Percentiles rank a stretch among this genome's conserved stretches.
phyloP scores from a whole-genome alignment of 352 stramenopile genomes.

The Phytophthora kernoviae region DNA sequence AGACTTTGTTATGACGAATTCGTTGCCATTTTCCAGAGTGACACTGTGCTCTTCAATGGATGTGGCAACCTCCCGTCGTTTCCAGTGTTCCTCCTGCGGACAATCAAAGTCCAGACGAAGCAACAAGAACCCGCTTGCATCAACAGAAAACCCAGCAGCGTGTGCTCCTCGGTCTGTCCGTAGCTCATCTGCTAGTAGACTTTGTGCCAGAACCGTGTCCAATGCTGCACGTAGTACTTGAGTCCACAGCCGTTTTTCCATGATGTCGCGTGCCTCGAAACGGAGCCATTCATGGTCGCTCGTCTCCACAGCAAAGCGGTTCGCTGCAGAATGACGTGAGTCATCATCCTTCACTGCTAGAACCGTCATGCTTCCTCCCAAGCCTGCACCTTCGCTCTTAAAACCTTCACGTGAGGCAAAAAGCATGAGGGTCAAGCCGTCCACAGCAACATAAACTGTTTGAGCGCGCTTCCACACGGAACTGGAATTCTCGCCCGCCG shows the following conservation, averaged over 20 bases:
- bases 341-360: constrained; percentile 40
- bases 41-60: constrained; percentile 54
- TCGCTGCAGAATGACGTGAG: constrained; percentile 8
- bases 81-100: constrained; percentile 20
- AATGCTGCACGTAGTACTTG: constrained; percentile 55
- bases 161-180: constrained; percentile 2
- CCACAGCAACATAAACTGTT: constrained; percentile 50
- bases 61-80: constrained; percentile 27
- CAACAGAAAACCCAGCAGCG: neutral
- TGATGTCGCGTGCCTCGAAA: constrained; percentile 39
- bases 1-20: constrained; percentile 47
- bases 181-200: constrained; percentile 46
- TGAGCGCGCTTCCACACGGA: constrained; percentile 45
- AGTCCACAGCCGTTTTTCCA: constrained; percentile 56
- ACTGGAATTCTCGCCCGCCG: constrained; percentile 20
- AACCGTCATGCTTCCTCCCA: constrained; percentile 31
- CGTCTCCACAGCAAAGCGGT: constrained; percentile 58
- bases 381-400: constrained; percentile 37
- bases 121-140: constrained; percentile 36
- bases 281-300: constrained; percentile 54
- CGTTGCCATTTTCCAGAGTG: constrained; percentile 52
- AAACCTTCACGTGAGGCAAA: constrained; percentile 67
- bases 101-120: constrained; percentile 42
- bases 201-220: constrained; percentile 52
- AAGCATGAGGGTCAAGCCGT: constrained; percentile 51